Percentiles rank a stretch among this genome's conserved stretches.
These are phyloP conservation scores for Pholiota conissans DNA, from an alignment of 768 basidiomycete species.

Conservation along the genomic window DNA sequence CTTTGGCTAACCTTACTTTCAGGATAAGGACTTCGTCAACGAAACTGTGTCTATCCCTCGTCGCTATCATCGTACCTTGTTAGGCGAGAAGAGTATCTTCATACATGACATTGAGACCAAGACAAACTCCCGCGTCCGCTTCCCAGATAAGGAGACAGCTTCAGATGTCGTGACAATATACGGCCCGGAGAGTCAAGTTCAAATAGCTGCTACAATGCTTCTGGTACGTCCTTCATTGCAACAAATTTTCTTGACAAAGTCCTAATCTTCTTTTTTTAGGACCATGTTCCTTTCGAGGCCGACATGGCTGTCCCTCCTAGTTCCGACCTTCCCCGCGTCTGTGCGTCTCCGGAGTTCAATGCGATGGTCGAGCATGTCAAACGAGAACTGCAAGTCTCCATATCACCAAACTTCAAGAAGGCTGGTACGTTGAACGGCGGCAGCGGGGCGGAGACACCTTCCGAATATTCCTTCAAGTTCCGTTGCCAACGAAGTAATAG, in stretches of 20 bases:
- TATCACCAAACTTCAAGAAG: conserved; percentile 77
- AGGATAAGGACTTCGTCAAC: conserved; percentile 96
- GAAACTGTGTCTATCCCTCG: conserved; percentile 93
- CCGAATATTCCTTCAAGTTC: conserved; percentile 93
- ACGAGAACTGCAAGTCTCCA: conserved; percentile 90
- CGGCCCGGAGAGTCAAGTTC: conserved; percentile 95
- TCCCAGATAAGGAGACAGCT: conserved; percentile 93
- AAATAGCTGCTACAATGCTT: conserved; percentile 95
- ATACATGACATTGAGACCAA: conserved; percentile 96
- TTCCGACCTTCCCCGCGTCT: conserved; percentile 74
- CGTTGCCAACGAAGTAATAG: conserved; percentile 93
- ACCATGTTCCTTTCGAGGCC: conserved; percentile 95
- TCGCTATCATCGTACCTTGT: conserved; percentile 90
- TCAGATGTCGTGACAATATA: conserved; percentile 95
- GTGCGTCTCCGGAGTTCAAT: conserved; percentile 77
- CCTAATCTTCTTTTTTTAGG: conserved; percentile 44
- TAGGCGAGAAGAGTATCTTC: conserved; percentile 96
- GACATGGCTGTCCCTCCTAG: conserved; percentile 90
- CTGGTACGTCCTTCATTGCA: conserved; percentile 53
- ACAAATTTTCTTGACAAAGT: background rate
- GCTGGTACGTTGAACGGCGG: conserved; percentile 44
- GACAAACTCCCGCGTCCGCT: conserved; percentile 90
- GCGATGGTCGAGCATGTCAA: conserved; percentile 90
- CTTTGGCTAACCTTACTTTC: background rate
- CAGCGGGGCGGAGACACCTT: conserved; percentile 51